Conservation (phyloP, 202 grass and related monocot genomes). For the Hordeum pubiflorum region DNA sequence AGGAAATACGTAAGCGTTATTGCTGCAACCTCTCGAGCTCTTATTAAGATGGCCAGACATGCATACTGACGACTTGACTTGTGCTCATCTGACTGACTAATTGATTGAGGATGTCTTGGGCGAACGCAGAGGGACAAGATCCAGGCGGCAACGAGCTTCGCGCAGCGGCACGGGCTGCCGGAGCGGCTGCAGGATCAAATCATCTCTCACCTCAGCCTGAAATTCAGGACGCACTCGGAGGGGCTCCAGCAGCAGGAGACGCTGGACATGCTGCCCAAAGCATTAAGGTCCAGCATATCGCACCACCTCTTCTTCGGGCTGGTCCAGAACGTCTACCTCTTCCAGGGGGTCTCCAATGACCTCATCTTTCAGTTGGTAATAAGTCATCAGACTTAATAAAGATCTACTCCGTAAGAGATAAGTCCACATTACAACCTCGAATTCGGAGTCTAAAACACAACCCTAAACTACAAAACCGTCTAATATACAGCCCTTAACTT, state of each 20-base stretch:
- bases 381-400: too few species aligned
- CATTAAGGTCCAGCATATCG: conserved; percentile 76
- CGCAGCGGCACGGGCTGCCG: conserved; percentile 56
- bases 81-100: background rate
- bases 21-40: background rate
- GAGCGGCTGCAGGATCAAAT: conserved; percentile 67
- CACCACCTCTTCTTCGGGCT: conserved; percentile 65
- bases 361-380: conserved; percentile 75
- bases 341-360: conserved; percentile 61
- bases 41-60: background rate
- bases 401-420: too few species aligned
- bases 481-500: too few species aligned
- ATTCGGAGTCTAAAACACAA: too few species aligned
- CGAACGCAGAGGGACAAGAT: conserved; percentile 60
- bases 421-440: too few species aligned
- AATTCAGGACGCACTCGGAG: conserved; percentile 73
- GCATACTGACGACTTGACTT: background rate
- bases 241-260: conserved; percentile 86
- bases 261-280: conserved; percentile 62
- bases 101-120: too few species aligned
- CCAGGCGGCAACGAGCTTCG: conserved; percentile 67
- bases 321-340: conserved; percentile 67
- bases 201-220: conserved; percentile 75
- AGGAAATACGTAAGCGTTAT: conserved; percentile 46
- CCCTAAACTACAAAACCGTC: too few species aligned